Evolutionary conservation across 225 moss, liverwort and hornwort species (phyloP).

Genomic region (Asterella californica): DNA sequence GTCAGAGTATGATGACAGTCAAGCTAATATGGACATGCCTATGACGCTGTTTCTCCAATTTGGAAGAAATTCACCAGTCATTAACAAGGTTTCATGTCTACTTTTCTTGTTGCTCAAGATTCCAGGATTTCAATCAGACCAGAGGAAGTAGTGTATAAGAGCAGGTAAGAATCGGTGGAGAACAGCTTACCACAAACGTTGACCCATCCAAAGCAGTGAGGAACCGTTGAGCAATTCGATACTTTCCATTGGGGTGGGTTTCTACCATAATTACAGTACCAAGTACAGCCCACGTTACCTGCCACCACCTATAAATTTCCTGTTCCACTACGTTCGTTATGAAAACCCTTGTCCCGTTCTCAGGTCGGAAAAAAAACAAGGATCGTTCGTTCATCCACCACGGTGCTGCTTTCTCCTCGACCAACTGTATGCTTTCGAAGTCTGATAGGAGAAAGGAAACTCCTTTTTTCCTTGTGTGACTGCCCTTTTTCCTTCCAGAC

Average conservation of each 20-base stretch:
- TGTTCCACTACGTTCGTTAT: conserved; percentile 43
- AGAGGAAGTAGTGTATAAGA: neutral
- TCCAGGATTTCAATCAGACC: neutral
- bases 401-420: conserved; percentile 48
- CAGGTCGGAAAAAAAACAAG: conserved; percentile 57
- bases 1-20: no score
- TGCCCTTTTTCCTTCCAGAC: neutral
- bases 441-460: conserved; percentile 67
- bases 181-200: neutral
- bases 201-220: neutral
- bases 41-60: neutral
- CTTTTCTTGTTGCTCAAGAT: neutral
- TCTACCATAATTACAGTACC: neutral
- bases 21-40: neutral
- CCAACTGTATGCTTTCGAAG: conserved; percentile 50
- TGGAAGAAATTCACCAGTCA: neutral
- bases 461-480: no score
- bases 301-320: conserved; percentile 6
- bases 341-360: conserved; percentile 46
- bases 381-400: conserved; percentile 74
- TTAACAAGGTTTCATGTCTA: neutral
- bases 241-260: neutral
- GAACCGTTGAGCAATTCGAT: neutral
- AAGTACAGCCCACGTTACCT: neutral
- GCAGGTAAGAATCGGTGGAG: neutral